Conservation (phyloP, 352 stramenopile species). For the Thraustotheca clavata region DNA sequence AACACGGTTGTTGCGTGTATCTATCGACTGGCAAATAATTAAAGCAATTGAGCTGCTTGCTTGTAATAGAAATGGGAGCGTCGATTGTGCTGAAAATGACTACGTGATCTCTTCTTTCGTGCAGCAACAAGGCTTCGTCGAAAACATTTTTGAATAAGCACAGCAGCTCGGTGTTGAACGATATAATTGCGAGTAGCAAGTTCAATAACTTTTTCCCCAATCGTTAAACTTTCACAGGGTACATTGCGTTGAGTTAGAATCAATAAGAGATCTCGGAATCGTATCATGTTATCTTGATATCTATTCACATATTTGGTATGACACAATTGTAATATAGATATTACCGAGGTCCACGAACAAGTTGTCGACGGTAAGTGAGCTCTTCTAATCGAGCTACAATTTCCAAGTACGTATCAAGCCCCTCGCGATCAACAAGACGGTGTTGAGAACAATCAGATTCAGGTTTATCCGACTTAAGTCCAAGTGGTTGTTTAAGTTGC, state of each 20-base stretch:
- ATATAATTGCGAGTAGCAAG: conserved; percentile 62
- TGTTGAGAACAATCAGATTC: background rate
- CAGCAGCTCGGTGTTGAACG: conserved; percentile 42
- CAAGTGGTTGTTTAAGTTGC: conserved; percentile 42
- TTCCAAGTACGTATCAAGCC: conserved; percentile 53
- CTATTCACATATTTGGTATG: background rate
- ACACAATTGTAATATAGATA: background rate
- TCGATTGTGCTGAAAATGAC: background rate
- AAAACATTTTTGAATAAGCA: conserved; percentile 57
- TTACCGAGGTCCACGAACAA: conserved; percentile 48
- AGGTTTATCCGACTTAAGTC: conserved; percentile 29
- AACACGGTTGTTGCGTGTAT: no score
- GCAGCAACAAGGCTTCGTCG: conserved; percentile 21
- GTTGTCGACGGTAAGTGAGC: conserved; percentile 47
- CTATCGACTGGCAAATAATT: no score
- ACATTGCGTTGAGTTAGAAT: conserved; percentile 60
- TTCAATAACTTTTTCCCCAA: conserved; percentile 79
- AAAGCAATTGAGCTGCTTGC: conserved; percentile 5
- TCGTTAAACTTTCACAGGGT: conserved; percentile 56
- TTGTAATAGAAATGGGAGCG: conserved; percentile 18
- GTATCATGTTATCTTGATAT: conserved; percentile 43
- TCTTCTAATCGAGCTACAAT: conserved; percentile 60
- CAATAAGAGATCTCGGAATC: conserved; percentile 62
- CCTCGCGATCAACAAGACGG: conserved; percentile 20
- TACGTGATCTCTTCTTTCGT: conserved; percentile 8